Conservation (phyloP, 2,329 filamentous ascomycete genomes). For the Aspergillus viridinutans region DNA sequence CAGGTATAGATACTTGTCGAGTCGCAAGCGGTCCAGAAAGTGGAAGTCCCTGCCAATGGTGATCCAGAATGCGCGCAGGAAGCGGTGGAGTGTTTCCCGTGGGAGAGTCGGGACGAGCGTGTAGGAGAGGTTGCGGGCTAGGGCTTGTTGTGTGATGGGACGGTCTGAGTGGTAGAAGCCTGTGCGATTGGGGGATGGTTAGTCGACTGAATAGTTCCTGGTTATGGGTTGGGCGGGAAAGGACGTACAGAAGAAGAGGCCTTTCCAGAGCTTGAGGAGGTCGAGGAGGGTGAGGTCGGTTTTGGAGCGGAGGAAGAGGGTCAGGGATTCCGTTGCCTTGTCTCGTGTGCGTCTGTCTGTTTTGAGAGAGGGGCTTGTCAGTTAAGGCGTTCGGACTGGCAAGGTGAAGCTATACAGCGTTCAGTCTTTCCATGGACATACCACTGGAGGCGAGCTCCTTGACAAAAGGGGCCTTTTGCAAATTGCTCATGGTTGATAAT, state of each 20-base stretch:
- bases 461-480: constrained; percentile 64
- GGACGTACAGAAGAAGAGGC: constrained; percentile 72
- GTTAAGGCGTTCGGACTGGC: constrained; percentile 6
- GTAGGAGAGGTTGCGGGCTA: constrained; percentile 71
- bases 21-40: constrained; percentile 66
- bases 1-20: constrained; percentile 91
- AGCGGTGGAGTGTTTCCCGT: constrained; percentile 40
- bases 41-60: constrained; percentile 67
- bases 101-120: constrained; percentile 60
- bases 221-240: not conserved
- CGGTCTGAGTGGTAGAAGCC: constrained; percentile 92
- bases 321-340: constrained; percentile 70
- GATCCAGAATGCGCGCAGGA: constrained; percentile 65
- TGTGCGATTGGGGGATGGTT: constrained; percentile 15
- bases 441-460: constrained; percentile 81
- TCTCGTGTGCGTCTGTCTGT: constrained; percentile 74
- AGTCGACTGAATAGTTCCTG: not conserved
- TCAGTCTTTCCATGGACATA: constrained; percentile 30
- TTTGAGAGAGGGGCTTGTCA: not conserved
- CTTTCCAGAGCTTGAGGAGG: constrained; percentile 87
- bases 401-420: not conserved
- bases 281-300: constrained; percentile 63
- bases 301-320: constrained; percentile 67
- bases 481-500: constrained; percentile 28
- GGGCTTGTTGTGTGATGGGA: constrained; percentile 76